phyloP scores from a whole-genome alignment of 441 rosid species.

The Gossypium laxum region DNA sequence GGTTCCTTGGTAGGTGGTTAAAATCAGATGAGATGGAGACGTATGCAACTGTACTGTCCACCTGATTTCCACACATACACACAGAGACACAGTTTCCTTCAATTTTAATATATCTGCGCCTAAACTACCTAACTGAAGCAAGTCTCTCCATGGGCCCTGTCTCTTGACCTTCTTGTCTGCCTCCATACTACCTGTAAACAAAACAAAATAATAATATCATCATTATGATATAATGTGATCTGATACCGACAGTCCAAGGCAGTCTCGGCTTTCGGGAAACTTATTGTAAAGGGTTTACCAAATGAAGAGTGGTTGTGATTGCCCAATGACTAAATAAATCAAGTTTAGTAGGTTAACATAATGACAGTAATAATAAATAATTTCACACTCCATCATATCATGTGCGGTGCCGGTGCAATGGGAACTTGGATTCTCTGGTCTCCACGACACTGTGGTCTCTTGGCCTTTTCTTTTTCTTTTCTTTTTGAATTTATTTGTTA shows the following conservation, averaged over 20 bases:
- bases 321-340: not conserved
- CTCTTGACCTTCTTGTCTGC: not conserved
- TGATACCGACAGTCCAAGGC: not conserved
- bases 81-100: conserved; percentile 16
- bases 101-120: conserved; percentile 14
- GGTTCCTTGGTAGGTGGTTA: not conserved
- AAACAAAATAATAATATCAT: too few relatives aligned
- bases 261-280: not conserved
- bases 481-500: too few relatives aligned
- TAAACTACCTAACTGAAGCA: conserved; percentile 1
- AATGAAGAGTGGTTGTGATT: not conserved
- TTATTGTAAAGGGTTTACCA: not conserved
- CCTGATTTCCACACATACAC: conserved; percentile 3
- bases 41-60: conserved; percentile 18
- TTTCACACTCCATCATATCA: not conserved
- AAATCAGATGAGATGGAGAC: not conserved
- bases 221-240: not conserved
- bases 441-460: not conserved
- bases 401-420: not conserved
- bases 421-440: not conserved
- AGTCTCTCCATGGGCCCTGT: conserved; percentile 9
- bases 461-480: not conserved
- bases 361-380: too few relatives aligned
- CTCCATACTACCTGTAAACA: not conserved
- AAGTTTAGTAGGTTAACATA: too few relatives aligned